Evolutionary conservation across 257 asterid species (phyloP), one percentile per base, ranked within the genome.

Genomic region (Solanum etuberosum): DNA sequence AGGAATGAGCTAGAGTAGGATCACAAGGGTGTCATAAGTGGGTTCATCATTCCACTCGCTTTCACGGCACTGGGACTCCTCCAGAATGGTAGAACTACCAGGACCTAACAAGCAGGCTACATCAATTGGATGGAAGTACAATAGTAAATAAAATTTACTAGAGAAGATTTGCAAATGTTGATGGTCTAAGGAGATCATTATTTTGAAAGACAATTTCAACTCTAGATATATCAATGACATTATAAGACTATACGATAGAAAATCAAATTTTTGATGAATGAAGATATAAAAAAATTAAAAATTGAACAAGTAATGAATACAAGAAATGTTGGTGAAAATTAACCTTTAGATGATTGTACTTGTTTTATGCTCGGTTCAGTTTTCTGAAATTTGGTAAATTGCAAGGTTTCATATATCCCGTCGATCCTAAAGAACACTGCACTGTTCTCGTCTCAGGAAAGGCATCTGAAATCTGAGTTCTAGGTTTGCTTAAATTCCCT

Each of bases 1-100:
- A 95, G 40, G 91, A 65, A 88, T 90, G 91, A 73, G 84, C 87
- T 82, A 31, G 37, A 86, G 91, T 91, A 65, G 73, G 20, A 5
- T 48, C 59, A 15, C 57, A 48, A 48, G 6, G 57, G 57, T 48
- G 73, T 57, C 86, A 54, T 84, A 25, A 90, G 89, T 86, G 85
- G 40, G 85, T 42, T 20, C 78, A 46, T 80, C 65, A 70, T 82
- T 40, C 1, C 6, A 67, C 71, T 88, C 25, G 3, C 85, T 85
- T 86, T 89, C 88, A 76, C 88, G 15, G 87, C 85, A 86, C 86
- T 70, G 65, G 81, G 83, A 82, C 65, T 86, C 86, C 83, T 78
- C 87, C 61, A 54, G 31, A 38, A 88, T 37, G 40, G 54, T 15
- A 76, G 51, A 88, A 83, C 42, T 87, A 88, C 63, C 86, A 86